A percentile compares a stretch with the other conserved stretches of the same genome.
These are phyloP conservation scores for Leavenworthia alabamica DNA, from an alignment of 345 rosid genomes.

Conservation along the genomic window DNA sequence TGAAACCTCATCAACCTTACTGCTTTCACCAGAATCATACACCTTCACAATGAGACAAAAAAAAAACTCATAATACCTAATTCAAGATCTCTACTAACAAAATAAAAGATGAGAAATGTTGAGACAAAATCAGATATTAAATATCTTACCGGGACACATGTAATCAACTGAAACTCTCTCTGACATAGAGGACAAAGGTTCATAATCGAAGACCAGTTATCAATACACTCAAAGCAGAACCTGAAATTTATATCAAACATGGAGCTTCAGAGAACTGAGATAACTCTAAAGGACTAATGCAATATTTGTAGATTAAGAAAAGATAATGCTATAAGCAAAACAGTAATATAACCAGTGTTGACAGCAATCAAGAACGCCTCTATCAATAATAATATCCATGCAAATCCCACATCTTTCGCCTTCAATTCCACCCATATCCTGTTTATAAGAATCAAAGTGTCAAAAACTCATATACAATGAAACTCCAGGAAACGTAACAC, in stretches of 20 bases:
- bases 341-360: slow-evolving; percentile 68
- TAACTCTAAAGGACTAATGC: not conserved
- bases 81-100: slow-evolving; percentile 6
- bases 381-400: slow-evolving; percentile 88
- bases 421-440: slow-evolving; percentile 55
- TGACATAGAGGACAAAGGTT: slow-evolving; percentile 98
- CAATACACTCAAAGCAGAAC: slow-evolving; percentile 98
- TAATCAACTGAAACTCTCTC: slow-evolving; percentile 86
- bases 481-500: not conserved
- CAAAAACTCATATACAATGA: not conserved
- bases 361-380: slow-evolving; percentile 96
- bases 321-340: not conserved
- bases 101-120: not conserved
- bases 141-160: slow-evolving; percentile 90
- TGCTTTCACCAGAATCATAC: slow-evolving; percentile 74
- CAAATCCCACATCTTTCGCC: slow-evolving; percentile 96
- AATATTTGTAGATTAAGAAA: not conserved
- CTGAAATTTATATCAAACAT: slow-evolving; percentile 37
- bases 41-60: slow-evolving; percentile 51
- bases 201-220: slow-evolving; percentile 95
- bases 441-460: slow-evolving; percentile 6
- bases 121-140: not conserved
- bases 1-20: slow-evolving; percentile 62
- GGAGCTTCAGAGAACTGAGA: not conserved
- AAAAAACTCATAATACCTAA: slow-evolving; percentile 20